These are phyloP conservation scores for Claviceps africana DNA, from an alignment of 2,329 filamentous ascomycete genomes.

Conservation along the genomic window DNA sequence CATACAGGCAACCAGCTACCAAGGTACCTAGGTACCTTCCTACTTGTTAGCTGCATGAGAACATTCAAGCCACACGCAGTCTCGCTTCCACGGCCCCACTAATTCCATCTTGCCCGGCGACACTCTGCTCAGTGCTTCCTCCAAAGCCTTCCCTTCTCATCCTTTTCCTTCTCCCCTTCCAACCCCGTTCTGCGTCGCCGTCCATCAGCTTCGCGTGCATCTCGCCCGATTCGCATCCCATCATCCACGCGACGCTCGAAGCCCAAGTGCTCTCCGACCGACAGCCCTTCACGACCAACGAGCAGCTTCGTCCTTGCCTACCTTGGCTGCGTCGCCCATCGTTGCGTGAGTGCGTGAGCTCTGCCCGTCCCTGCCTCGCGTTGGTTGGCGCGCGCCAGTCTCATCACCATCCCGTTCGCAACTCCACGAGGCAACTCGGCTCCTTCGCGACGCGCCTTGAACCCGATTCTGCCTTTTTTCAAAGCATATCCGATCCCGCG, in stretches of 20 bases:
- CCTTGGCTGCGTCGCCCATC: neutral
- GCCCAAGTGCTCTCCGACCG: neutral
- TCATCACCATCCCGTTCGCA: neutral
- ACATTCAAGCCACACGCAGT: conserved; percentile 2
- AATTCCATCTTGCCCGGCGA: conserved; percentile 12
- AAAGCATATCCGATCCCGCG: neutral
- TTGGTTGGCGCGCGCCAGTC: conserved; percentile 1
- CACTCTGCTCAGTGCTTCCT: conserved; percentile 10
- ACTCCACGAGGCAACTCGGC: neutral
- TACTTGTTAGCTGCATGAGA: too few species aligned
- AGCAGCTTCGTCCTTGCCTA: neutral
- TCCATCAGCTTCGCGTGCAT: conserved; percentile 7
- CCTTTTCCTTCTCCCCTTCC: conserved; percentile 12
- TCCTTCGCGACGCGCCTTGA: neutral
- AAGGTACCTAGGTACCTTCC: too few species aligned
- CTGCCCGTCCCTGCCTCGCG: neutral
- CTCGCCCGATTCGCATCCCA: conserved; percentile 7
- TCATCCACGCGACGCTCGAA: neutral
- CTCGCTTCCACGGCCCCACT: conserved; percentile 12
- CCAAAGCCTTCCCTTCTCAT: conserved; percentile 14
- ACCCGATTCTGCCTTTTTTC: neutral
- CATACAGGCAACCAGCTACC: too few species aligned
- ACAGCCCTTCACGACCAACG: neutral
- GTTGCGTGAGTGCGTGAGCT: conserved; percentile 1
- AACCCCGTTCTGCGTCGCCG: conserved; percentile 14